Conservation (phyloP, 2,329 filamentous ascomycete species). For the Colletotrichum brevisporum region DNA sequence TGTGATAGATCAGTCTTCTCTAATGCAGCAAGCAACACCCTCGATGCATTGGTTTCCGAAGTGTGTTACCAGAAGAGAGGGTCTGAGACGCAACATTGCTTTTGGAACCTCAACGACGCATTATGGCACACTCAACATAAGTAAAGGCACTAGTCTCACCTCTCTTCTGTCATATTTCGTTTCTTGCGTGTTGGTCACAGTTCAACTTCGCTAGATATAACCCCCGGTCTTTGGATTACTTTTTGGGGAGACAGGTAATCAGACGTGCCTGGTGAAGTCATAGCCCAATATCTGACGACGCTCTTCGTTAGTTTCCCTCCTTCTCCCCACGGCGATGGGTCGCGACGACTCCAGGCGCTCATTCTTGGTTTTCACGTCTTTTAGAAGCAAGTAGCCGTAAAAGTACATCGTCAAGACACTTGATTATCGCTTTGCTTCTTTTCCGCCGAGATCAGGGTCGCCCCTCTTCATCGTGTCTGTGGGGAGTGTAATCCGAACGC, state of each 20-base stretch:
- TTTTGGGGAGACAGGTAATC: not conserved
- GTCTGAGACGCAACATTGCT: constrained; percentile 30
- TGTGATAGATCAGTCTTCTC: not conserved
- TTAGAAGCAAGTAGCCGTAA: no score
- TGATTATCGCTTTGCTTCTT: no score
- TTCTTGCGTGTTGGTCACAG: constrained; percentile 5
- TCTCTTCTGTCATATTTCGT: constrained; percentile 23
- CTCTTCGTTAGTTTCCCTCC: no score
- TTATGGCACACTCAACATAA: constrained; percentile 11
- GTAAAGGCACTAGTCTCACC: constrained; percentile 13
- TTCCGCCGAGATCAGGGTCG: no score
- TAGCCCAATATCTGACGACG: no score
- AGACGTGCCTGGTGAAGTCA: not conserved
- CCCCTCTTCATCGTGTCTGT: no score
- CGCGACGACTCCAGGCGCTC: no score
- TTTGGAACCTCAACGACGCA: constrained; percentile 20
- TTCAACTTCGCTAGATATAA: not conserved
- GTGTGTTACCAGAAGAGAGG: not conserved
- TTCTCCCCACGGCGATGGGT: no score
- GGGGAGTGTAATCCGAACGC: no score
- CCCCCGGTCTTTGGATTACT: not conserved
- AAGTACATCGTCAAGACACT: no score
- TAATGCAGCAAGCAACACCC: not conserved
- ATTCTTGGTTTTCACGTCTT: no score
- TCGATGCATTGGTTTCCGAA: not conserved